Percentiles rank a stretch among this genome's conserved stretches.
Conservation (phyloP, 768 basidiomycete genomes). For the Boletus huronensis region DNA sequence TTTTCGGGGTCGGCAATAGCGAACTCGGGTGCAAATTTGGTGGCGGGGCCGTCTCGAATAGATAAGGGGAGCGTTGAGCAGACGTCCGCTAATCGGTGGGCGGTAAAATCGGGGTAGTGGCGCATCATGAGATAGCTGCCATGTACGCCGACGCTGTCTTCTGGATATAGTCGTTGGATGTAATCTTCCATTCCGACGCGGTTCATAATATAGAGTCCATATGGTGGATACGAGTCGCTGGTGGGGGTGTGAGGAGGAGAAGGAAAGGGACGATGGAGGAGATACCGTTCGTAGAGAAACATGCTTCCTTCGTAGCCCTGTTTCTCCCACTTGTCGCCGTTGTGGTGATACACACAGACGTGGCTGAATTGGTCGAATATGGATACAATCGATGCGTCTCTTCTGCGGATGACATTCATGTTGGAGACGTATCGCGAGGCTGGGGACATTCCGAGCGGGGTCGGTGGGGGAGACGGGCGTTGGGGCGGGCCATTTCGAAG, state of each 20-base stretch:
- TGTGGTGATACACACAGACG: slow-evolving; percentile 77
- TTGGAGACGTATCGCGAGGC: slow-evolving; percentile 69
- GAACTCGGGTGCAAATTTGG: slow-evolving; percentile 53
- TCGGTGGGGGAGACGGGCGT: slow-evolving; percentile 4
- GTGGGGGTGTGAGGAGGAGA: neutral
- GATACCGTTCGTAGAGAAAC: slow-evolving; percentile 81
- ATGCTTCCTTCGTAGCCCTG: slow-evolving; percentile 84
- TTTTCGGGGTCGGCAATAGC: slow-evolving; percentile 41
- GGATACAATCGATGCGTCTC: slow-evolving; percentile 74
- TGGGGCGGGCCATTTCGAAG: slow-evolving; percentile 7
- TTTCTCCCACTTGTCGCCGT: slow-evolving; percentile 76
- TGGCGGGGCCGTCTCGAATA: slow-evolving; percentile 28
- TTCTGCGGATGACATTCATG: slow-evolving; percentile 73
- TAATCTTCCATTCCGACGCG: slow-evolving; percentile 79
- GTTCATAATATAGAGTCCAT: slow-evolving; percentile 83
- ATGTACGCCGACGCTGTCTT: slow-evolving; percentile 62
- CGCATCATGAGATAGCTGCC: slow-evolving; percentile 71
- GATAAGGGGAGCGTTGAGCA: slow-evolving; percentile 25
- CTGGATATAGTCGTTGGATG: slow-evolving; percentile 68
- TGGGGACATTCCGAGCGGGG: slow-evolving; percentile 53
- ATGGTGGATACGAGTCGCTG: slow-evolving; percentile 75
- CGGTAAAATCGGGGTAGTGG: slow-evolving; percentile 67
- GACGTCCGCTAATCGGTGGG: slow-evolving; percentile 40
- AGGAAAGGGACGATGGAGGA: neutral
- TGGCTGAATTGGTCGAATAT: slow-evolving; percentile 89